Conservation (phyloP, 2,329 filamentous ascomycete species). For the Ascochyta rabiei region DNA sequence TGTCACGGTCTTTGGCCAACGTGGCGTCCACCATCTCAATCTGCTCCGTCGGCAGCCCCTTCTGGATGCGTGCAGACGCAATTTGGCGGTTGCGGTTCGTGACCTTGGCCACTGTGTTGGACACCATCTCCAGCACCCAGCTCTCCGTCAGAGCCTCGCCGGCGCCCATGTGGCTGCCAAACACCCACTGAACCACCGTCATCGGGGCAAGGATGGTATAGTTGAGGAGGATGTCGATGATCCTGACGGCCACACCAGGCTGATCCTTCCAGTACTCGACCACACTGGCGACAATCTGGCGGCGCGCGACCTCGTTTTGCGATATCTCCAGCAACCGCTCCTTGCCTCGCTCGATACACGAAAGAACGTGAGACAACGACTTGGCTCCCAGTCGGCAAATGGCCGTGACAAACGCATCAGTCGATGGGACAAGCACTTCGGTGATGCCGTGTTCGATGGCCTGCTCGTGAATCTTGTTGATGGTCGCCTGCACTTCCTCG, state of each 20-base stretch:
- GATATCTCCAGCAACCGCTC: slow-evolving; percentile 83
- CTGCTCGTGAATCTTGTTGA: slow-evolving; percentile 80
- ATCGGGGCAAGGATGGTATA: slow-evolving; percentile 90
- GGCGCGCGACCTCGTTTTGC: slow-evolving; percentile 72
- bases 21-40: slow-evolving; percentile 68
- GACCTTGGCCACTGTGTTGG: slow-evolving; percentile 87
- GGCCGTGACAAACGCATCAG: slow-evolving; percentile 90
- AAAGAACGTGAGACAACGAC: slow-evolving; percentile 92
- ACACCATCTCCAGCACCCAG: slow-evolving; percentile 88
- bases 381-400: slow-evolving; percentile 95
- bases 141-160: slow-evolving; percentile 73
- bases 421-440: slow-evolving; percentile 83
- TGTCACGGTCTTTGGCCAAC: slow-evolving; percentile 70
- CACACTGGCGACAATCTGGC: slow-evolving; percentile 88
- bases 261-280: slow-evolving; percentile 94
- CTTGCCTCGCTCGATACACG: slow-evolving; percentile 94
- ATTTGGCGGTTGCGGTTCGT: slow-evolving; percentile 85
- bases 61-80: slow-evolving; percentile 65
- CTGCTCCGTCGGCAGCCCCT: slow-evolving; percentile 62
- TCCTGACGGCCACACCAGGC: slow-evolving; percentile 87
- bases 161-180: slow-evolving; percentile 69
- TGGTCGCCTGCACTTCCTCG: slow-evolving; percentile 81
- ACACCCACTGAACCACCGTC: slow-evolving; percentile 87
- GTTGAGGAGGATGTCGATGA: slow-evolving; percentile 96
- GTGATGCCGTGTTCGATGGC: slow-evolving; percentile 70